A percentile compares a stretch with the other conserved stretches of the same genome.
phyloP scores from a whole-genome alignment of 2,329 filamentous ascomycete genomes.

The Colletotrichum aenigma region DNA sequence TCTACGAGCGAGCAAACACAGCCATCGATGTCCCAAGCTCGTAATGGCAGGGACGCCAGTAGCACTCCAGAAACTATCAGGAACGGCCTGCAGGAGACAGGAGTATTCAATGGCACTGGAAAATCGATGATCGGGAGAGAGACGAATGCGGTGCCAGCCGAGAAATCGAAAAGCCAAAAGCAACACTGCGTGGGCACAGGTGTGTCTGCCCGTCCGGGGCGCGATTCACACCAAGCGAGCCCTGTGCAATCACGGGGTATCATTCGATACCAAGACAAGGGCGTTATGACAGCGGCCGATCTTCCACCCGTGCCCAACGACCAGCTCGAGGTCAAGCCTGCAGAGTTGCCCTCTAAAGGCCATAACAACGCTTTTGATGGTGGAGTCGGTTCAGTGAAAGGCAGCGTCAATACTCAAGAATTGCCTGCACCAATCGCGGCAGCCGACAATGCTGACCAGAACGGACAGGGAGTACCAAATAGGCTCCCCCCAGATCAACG shows the following conservation, averaged over 20 bases:
- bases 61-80: constrained; percentile 1
- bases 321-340: constrained; percentile 10
- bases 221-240: too few relatives aligned
- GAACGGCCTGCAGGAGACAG: background rate
- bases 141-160: background rate
- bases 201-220: background rate
- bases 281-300: constrained; percentile 4
- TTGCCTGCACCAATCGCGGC: background rate
- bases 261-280: constrained; percentile 23
- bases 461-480: background rate
- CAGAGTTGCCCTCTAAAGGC: background rate
- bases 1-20: constrained; percentile 20
- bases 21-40: background rate
- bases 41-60: background rate
- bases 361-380: background rate
- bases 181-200: background rate
- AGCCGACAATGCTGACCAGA: background rate
- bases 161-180: background rate
- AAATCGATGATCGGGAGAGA: background rate
- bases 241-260: background rate
- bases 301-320: background rate
- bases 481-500: background rate
- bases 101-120: background rate
- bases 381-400: background rate
- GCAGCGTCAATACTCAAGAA: background rate